Evolutionary conservation across 129 eudicot genomes (phyloP).

Genomic region (Centaurea solstitialis): DNA sequence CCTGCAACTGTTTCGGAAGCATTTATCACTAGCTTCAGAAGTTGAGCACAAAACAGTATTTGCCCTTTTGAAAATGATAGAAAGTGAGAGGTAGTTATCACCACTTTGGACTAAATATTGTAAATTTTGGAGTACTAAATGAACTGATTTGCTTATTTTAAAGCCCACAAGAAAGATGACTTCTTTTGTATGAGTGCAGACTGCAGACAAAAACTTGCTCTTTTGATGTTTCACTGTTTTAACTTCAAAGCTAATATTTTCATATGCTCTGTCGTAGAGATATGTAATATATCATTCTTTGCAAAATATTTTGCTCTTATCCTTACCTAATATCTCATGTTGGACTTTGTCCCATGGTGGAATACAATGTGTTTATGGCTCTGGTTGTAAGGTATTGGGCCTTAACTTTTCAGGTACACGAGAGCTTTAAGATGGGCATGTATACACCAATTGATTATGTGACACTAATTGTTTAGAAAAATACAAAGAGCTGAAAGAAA

Average conservation of each 20-base stretch:
- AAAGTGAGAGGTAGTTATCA: constrained; percentile 69
- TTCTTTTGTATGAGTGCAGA: neutral
- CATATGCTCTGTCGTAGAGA: neutral
- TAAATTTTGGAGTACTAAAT: neutral
- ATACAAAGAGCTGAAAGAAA: neutral
- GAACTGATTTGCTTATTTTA: neutral
- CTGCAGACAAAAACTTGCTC: neutral
- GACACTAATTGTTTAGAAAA: neutral
- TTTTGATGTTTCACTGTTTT: neutral
- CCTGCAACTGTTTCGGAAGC: constrained; percentile 83
- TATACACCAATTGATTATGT: neutral
- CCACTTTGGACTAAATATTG: neutral
- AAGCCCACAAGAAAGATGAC: neutral
- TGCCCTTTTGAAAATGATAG: constrained; percentile 86
- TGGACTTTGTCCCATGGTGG: neutral
- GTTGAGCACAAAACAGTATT: constrained; percentile 90
- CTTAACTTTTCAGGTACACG: neutral
- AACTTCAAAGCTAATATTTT: neutral
- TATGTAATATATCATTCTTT: neutral
- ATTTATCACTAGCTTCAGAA: constrained; percentile 80
- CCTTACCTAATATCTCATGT: neutral
- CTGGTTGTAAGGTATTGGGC: neutral
- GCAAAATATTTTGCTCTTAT: neutral
- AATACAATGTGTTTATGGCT: neutral
- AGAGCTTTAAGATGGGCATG: too few species aligned